Base-by-base conservation (phyloP, 2,329 filamentous ascomycete genomes). In the Nakataea oryzae region DNA sequence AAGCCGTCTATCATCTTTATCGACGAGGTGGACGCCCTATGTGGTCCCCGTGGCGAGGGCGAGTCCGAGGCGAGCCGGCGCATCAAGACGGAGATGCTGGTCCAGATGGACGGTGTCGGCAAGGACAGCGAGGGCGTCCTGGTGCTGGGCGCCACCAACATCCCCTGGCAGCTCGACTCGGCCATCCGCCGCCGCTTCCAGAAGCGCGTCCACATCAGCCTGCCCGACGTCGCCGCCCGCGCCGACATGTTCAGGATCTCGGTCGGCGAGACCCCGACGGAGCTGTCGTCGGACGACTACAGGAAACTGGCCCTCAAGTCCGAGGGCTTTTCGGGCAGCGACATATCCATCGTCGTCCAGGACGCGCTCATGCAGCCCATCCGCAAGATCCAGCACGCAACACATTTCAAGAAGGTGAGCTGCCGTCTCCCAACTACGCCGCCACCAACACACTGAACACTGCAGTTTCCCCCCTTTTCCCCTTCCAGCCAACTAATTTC, bases 51-150 rank as follows among this genome's bases (percentile, higher is more conserved):
- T 68, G 86, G 85, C 66, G 95, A 99, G 81, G 95, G 95, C 73
- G 96, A 99, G 78, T 97, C 93, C 1, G 95, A 99, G 80, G 95
- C 96, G 1, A 97, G 93, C 61, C 86, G 95, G 64, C 89, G 95
- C 73, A 99, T 99, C 81, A 99, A 99, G 79, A 99, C 95, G 0
- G 95, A 99, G 75, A 86, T 99, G 70, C 86, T 99, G 17, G 93
- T 99, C 24, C 95, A 99, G 76, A 99, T 99, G 95, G 95, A 99
- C 70, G 96, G 95, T 76, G 95, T 99, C 12, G 96, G 95, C 65
- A 93, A 96, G 66, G 95, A 99, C 75, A 93, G 89, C 65, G 92
- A 89, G 70, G 95, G 93, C 26, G 93, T 99, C 11, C 80, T 99
- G 28, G 96, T 99, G 54, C 84, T 99, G 3, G 95, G 95, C 64